Conservation (phyloP, 106 monocot species). For the Ottelia alismoides region DNA sequence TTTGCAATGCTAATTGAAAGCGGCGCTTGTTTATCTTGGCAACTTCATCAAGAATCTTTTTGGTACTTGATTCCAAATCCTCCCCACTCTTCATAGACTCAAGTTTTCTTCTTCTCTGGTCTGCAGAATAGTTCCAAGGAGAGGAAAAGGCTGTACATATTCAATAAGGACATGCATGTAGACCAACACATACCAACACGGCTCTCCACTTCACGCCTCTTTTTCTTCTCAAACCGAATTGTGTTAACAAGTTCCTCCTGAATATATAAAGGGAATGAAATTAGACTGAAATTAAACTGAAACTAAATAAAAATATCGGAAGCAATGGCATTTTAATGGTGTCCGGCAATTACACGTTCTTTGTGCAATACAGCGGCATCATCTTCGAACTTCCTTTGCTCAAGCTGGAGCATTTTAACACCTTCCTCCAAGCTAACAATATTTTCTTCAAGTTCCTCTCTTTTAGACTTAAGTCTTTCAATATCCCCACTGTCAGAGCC, state of each 20-base stretch:
- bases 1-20: conserved; percentile 44
- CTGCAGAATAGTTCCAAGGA: conserved; percentile 12
- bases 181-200: conserved; percentile 50
- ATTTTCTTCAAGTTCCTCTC: conserved; percentile 39
- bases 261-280: conserved; percentile 1
- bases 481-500: conserved; percentile 64
- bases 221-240: conserved; percentile 42
- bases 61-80: conserved; percentile 46
- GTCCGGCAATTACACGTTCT: too few species aligned
- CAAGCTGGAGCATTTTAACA: conserved; percentile 39
- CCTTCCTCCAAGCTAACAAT: conserved; percentile 44
- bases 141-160: not conserved
- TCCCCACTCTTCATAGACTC: conserved; percentile 57
- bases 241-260: conserved; percentile 62
- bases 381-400: conserved; percentile 78
- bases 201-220: conserved; percentile 49
- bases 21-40: conserved; percentile 40
- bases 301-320: too few species aligned
- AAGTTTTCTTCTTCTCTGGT: conserved; percentile 57
- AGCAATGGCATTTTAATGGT: too few species aligned
- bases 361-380: conserved; percentile 59
- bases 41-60: conserved; percentile 57
- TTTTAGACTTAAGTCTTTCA: conserved; percentile 41
- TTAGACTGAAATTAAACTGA: too few species aligned
- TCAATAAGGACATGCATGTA: not conserved